Evolutionary conservation across 164 flowering plant species (phyloP).

Genomic region (grape (Vitis vinifera)): DNA sequence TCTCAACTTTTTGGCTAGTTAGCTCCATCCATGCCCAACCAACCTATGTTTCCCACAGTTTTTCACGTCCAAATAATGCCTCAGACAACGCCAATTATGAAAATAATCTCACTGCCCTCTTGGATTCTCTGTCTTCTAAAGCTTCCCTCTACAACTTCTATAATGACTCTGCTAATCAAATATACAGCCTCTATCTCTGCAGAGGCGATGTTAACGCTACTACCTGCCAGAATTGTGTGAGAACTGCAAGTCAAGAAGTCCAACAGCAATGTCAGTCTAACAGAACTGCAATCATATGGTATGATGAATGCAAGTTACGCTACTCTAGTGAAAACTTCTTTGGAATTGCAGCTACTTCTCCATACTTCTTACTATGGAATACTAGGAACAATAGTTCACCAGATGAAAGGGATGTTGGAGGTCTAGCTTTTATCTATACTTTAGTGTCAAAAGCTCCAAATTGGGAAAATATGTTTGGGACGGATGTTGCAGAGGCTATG

Average conservation of each 20-base stretch:
- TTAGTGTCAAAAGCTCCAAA: constrained; percentile 1
- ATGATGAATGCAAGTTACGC: constrained; percentile 25
- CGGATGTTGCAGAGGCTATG: background rate
- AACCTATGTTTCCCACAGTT: constrained; percentile 7
- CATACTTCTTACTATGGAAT: constrained; percentile 1
- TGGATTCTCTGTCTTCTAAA: constrained; percentile 15
- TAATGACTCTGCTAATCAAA: constrained; percentile 6
- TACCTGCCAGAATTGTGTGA: constrained; percentile 20
- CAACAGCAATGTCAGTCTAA: constrained; percentile 3
- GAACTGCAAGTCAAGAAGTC: constrained; percentile 9
- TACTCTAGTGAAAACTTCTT: constrained; percentile 17
- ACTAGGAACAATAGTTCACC: background rate
- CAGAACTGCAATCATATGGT: constrained; percentile 23
- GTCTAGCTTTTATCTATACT: background rate
- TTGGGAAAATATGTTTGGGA: background rate
- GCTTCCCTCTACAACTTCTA: constrained; percentile 14
- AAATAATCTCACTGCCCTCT: constrained; percentile 4
- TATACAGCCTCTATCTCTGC: constrained; percentile 21
- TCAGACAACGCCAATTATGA: constrained; percentile 1
- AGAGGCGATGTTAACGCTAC: constrained; percentile 19
- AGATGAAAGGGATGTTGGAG: background rate
- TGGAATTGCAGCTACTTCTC: background rate
- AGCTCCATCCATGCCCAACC: constrained; percentile 8
- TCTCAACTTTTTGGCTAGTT: background rate
- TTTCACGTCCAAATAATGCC: constrained; percentile 1